A percentile compares a stretch with the other conserved stretches of the same genome.
These are phyloP conservation scores for Lactifluus rugatus DNA, from an alignment of 768 basidiomycete genomes.

Conservation along the genomic window DNA sequence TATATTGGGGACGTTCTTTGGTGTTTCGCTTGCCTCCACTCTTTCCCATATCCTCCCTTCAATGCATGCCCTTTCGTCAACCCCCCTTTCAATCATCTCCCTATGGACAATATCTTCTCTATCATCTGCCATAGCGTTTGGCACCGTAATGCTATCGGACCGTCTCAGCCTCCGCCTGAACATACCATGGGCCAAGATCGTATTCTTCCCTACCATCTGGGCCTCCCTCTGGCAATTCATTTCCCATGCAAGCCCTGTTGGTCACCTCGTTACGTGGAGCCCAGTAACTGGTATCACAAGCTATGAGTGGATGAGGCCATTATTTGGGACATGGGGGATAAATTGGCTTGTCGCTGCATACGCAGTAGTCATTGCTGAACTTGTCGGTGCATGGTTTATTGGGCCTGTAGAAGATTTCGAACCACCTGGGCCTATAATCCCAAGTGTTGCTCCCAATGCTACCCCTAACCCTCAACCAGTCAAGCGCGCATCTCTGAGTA, in stretches of 20 bases:
- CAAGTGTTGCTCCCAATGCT: constrained; percentile 7
- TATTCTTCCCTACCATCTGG: constrained; percentile 65
- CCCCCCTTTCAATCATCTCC: constrained; percentile 38
- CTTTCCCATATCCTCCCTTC: constrained; percentile 25
- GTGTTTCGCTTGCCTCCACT: constrained; percentile 23
- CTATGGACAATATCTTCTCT: constrained; percentile 34
- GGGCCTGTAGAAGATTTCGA: constrained; percentile 41
- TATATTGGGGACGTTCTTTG: constrained; percentile 16
- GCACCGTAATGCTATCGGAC: constrained; percentile 31
- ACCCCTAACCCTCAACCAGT: constrained; percentile 12
- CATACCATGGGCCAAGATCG: constrained; percentile 35
- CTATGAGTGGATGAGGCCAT: constrained; percentile 56
- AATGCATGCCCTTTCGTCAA: constrained; percentile 44
- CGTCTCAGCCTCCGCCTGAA: constrained; percentile 28
- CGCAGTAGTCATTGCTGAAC: constrained; percentile 55
- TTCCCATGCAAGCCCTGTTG: constrained; percentile 53
- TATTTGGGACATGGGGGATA: constrained; percentile 47
- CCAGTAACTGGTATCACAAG: constrained; percentile 42
- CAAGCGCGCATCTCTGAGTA: not conserved
- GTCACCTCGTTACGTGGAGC: constrained; percentile 64
- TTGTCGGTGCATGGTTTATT: constrained; percentile 49
- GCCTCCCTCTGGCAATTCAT: constrained; percentile 46
- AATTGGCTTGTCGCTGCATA: constrained; percentile 74
- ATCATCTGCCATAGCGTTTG: constrained; percentile 32
- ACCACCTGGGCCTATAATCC: constrained; percentile 13